Evolutionary conservation across 176 grass and related monocot species (phyloP).

Genomic region (Aegilops umbellulata): DNA sequence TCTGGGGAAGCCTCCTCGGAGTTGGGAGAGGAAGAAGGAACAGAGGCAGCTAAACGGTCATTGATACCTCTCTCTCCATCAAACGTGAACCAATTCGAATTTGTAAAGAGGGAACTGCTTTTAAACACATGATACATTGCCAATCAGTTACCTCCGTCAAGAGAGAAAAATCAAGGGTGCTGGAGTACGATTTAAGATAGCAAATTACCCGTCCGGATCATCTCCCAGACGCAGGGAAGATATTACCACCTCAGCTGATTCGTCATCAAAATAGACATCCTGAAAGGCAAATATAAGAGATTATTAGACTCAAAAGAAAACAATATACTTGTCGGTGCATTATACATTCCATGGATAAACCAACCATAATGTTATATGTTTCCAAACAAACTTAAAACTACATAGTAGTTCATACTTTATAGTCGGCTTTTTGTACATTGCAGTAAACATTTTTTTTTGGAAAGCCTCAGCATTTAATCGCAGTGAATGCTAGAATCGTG

Average conservation of each 20-base stretch:
- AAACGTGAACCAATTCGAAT: slow-evolving; percentile 99
- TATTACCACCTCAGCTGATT: slow-evolving; percentile 96
- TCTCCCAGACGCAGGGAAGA: slow-evolving; percentile 82
- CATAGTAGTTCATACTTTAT: neutral
- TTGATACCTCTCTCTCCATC: slow-evolving; percentile 78
- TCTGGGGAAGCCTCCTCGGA: slow-evolving; percentile 44
- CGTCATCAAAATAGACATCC: slow-evolving; percentile 99
- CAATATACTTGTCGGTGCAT: neutral
- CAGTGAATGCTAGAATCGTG: neutral
- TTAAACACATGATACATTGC: slow-evolving; percentile 26
- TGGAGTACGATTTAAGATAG: slow-evolving; percentile 1
- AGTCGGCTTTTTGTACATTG: neutral
- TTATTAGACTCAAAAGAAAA: slow-evolving; percentile 17
- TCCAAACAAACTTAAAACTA: neutral
- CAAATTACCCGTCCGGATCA: slow-evolving; percentile 75
- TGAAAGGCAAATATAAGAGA: slow-evolving; percentile 20
- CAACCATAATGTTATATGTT: neutral
- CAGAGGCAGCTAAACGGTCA: slow-evolving; percentile 51
- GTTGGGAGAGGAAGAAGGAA: slow-evolving; percentile 71
- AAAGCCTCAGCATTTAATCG: neutral
- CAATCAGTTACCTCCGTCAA: slow-evolving; percentile 12
- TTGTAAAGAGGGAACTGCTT: slow-evolving; percentile 87
- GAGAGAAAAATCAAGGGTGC: neutral
- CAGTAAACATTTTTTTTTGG: neutral
- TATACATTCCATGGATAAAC: neutral